Percentiles rank a stretch among this genome's conserved stretches.
Conservation (phyloP, 768 basidiomycete species). For the Lentinula raphanica region DNA sequence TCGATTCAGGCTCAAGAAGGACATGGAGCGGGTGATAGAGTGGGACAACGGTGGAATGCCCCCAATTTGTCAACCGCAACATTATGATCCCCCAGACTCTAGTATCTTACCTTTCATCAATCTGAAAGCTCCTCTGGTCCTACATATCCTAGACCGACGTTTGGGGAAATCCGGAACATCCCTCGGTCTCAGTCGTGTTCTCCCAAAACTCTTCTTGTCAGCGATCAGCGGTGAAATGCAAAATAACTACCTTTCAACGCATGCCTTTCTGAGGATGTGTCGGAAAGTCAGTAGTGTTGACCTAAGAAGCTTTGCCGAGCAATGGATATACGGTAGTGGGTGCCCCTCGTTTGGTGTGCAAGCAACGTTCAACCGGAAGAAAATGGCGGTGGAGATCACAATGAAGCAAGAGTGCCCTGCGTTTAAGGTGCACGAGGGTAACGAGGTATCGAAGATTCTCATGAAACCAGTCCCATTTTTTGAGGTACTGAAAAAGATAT, state of each 20-base stretch:
- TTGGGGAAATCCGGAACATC: slow-evolving; percentile 94
- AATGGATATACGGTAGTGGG: slow-evolving; percentile 98
- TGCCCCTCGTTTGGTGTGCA: slow-evolving; percentile 88
- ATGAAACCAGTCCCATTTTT: slow-evolving; percentile 85
- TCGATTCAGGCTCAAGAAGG: slow-evolving; percentile 89
- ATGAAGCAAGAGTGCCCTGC: slow-evolving; percentile 90
- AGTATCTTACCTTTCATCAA: slow-evolving; percentile 83
- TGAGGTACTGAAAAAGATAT: slow-evolving; percentile 48
- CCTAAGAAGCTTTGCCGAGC: slow-evolving; percentile 87
- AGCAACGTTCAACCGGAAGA: slow-evolving; percentile 93
- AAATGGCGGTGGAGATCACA: slow-evolving; percentile 95
- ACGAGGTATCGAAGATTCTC: slow-evolving; percentile 58
- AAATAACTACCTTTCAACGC: slow-evolving; percentile 83
- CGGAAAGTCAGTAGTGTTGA: slow-evolving; percentile 93
- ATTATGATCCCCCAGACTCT: slow-evolving; percentile 78
- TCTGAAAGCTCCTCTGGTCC: slow-evolving; percentile 90
- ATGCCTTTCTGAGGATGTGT: slow-evolving; percentile 85
- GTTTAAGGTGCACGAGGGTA: slow-evolving; percentile 61
- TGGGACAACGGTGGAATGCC: slow-evolving; percentile 86
- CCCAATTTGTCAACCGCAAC: slow-evolving; percentile 89
- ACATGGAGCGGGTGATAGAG: slow-evolving; percentile 88
- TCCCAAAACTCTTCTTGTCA: slow-evolving; percentile 92
- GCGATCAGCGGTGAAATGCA: slow-evolving; percentile 88
- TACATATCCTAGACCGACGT: slow-evolving; percentile 91
- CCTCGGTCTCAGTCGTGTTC: slow-evolving; percentile 87